Conservation (phyloP, 139 green algal genomes). For the Chlamydomonas eustigma region DNA sequence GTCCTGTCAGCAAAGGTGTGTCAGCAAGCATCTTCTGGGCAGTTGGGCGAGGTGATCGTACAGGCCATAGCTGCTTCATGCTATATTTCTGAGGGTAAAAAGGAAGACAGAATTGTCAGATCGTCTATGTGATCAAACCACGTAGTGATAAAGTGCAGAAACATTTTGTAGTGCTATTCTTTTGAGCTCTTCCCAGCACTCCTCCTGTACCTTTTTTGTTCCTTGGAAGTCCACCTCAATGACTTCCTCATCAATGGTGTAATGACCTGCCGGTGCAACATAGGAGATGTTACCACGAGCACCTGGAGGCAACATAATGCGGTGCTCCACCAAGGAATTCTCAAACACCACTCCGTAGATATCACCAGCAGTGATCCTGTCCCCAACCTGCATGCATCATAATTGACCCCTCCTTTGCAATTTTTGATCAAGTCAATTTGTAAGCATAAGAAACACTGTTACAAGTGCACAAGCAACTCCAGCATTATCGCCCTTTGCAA, state of each 20-base stretch:
- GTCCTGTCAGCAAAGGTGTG: conserved; percentile 95
- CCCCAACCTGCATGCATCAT: conserved; percentile 91
- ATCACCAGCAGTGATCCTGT: conserved; percentile 89
- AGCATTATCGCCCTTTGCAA: too few relatives aligned
- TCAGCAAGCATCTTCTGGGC: conserved; percentile 94
- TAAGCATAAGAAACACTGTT: too few relatives aligned
- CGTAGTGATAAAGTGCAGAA: too few relatives aligned
- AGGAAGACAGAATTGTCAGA: neutral
- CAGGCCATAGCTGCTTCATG: conserved; percentile 97
- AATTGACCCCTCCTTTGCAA: too few relatives aligned
- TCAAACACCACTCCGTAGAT: conserved; percentile 93
- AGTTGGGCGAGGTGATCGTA: conserved; percentile 85
- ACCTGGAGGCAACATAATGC: conserved; percentile 85
- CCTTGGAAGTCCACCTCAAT: conserved; percentile 98
- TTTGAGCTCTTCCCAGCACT: neutral
- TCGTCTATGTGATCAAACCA: too few relatives aligned
- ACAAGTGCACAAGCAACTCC: too few relatives aligned
- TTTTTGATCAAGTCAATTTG: too few relatives aligned
- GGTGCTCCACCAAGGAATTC: conserved; percentile 93
- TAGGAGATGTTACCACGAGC: conserved; percentile 86
- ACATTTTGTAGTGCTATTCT: too few relatives aligned
- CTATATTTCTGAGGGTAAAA: conserved; percentile 63
- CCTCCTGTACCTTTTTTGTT: conserved; percentile 76
- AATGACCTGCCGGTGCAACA: conserved; percentile 86
- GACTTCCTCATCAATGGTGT: conserved; percentile 87